phyloP scores from a whole-genome alignment of 1,139 yeast species.

The Candida mesenterica region DNA sequence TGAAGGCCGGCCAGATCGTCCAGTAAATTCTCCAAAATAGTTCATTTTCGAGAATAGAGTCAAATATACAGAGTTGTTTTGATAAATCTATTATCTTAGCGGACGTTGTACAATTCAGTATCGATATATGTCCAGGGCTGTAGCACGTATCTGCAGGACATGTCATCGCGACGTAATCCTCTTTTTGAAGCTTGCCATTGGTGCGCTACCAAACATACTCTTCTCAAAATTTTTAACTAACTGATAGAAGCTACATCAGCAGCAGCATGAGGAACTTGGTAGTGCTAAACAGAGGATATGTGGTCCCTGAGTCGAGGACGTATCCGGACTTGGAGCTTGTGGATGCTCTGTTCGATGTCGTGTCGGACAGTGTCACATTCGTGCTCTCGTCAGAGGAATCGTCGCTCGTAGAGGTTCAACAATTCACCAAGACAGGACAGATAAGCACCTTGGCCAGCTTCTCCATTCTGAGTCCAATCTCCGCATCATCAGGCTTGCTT shows the following conservation, averaged over 20 bases:
- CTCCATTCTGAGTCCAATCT: constrained; percentile 33
- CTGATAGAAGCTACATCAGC: too few relatives aligned
- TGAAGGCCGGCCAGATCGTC: too few relatives aligned
- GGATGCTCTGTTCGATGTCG: constrained; percentile 69
- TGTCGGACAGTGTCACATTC: constrained; percentile 70
- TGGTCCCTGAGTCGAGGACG: constrained; percentile 47
- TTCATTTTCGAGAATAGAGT: too few relatives aligned
- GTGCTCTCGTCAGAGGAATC: constrained; percentile 62
- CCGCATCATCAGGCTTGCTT: constrained; percentile 29
- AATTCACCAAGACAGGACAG: constrained; percentile 58
- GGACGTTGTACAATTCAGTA: too few relatives aligned
- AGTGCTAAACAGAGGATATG: constrained; percentile 55
- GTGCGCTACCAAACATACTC: constrained; percentile 5
- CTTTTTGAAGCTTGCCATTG: too few relatives aligned
- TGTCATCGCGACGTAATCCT: neutral
- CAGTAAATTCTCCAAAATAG: too few relatives aligned
- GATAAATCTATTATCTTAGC: too few relatives aligned
- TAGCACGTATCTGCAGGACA: neutral
- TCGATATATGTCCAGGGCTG: too few relatives aligned
- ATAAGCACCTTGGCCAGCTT: constrained; percentile 55
- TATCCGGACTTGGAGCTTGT: constrained; percentile 62
- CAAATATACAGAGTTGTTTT: too few relatives aligned
- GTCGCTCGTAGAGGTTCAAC: constrained; percentile 50
- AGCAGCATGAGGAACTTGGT: constrained; percentile 66
- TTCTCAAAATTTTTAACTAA: too few relatives aligned